phyloP scores from a whole-genome alignment of 306 rosid species.

The apple (Malus domestica) region ASM211411v1 NC_041799.1:33147501-33148000 shows the following conservation, averaged over 20 bases:
- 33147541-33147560: not conserved
- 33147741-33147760: no score
- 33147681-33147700: not conserved
- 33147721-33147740: no score
- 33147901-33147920: not conserved
- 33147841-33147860: no score
- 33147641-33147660: slow-evolving; percentile 80
- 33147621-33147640: slow-evolving; percentile 96
- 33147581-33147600: not conserved
- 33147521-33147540: not conserved
- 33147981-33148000: slow-evolving; percentile 26
- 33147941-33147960: not conserved
- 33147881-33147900: no score
- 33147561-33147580: not conserved
- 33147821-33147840: no score
- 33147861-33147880: no score
- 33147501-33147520: not conserved
- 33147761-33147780: no score
- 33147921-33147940: not conserved
- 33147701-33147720: no score
- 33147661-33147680: not conserved
- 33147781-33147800: no score
- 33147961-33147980: not conserved
- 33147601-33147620: slow-evolving; percentile 95
- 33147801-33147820: no score